Base-by-base conservation (phyloP, 2,329 filamentous ascomycete species). In the Calycina herbarum region DNA sequence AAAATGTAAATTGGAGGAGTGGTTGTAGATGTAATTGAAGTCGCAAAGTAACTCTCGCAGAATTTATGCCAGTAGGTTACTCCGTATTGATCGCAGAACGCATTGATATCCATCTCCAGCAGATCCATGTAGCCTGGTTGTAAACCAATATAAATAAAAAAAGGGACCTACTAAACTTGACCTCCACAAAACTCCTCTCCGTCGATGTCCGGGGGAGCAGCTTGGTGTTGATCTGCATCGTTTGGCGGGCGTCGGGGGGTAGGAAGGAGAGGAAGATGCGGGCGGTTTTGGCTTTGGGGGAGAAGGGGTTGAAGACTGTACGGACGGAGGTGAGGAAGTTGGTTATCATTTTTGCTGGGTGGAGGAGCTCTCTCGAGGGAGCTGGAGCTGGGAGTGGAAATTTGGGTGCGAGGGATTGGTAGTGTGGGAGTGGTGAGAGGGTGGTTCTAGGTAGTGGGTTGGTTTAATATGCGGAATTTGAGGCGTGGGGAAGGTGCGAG, bases 271-370 rank as follows among this genome's bases (percentile, higher is more conserved):
- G 91, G 79, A 98, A 95, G 61, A 96, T 84, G 56, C 95, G 89
- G 48, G 93, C 94, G 29, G 94, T 90, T 76, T 93, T 93, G 68
- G 92, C 89, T 77, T 85, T 84, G 29, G 85, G 80, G 33, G 88
- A 90, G 85, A 98, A 98, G 48, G 95, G 94, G 80, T 96, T 97
- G 87, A 98, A 97, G 77, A 87, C 88, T 70, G 93, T 90, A 74
- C 85, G 88, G 74, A 98, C 88, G 77, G 93, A 87, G 77, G 93
- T 94, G 78, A 96, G 86, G 82, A 92, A 95, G 77, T 89, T 88
- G 66, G 91, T 94, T 68, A 95, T 92, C 92, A 95, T 95, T 51
- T 51, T 48, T 48, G 17, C 8, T 6, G 17, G n/a, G 24, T 20
- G 3, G 17, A n/a, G 5, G 20, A 20, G 20, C 20, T 20, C 20